Evolutionary conservation across 1,284 basidiomycete species (phyloP), one percentile per base, ranked within the genome.

Genomic region (Sparassis latifolia): DNA sequence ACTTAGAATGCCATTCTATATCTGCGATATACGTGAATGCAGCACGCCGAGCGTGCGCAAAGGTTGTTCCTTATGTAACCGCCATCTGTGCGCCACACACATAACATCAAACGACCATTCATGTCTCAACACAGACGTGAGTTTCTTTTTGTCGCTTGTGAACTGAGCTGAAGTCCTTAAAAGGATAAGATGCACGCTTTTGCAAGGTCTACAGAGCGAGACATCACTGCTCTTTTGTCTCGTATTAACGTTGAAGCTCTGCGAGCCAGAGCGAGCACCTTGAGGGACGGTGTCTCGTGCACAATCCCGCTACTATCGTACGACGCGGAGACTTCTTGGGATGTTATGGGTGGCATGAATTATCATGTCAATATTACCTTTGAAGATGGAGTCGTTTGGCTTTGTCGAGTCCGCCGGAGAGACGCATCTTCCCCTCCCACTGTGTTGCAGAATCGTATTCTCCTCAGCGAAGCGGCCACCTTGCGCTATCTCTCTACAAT

Each of bases 381-480:
- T 38, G 44, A 44, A 12, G 55, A 56, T 38, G 52, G 50, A 4
- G 42, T 44, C 2, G 29, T 30, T n/a, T 56, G 55, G 55, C 42
- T 56, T 7, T 54, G 52, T 29, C 52, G 55, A 6, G 45, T 56
- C 27, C 52, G 48, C 10, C 52, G 55, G 1, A 29, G 30, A 27
- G 47, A 56, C 31, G 47, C 45, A 1, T 20, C 12, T 12, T 41
- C 52, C 2, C 50, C 52, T 3, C 47, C 52, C 6, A 10, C 29
- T 3, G 45, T 44, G 3, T 27, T 56, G 12, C 49, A 47, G 31
- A 44, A 50, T 32, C 39, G 33, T 10, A 42, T 47, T 28, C 39
- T 56, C 5, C 44, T 50, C 12, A 54, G 52, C 49, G 55, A 56
- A 32, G 52, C 49, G 10, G 52, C 55, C 4, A 54, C 52, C 4